Evolutionary conservation across 2,329 filamentous ascomycete genomes (phyloP).

Genomic region (Sclerotinia subarctica): DNA sequence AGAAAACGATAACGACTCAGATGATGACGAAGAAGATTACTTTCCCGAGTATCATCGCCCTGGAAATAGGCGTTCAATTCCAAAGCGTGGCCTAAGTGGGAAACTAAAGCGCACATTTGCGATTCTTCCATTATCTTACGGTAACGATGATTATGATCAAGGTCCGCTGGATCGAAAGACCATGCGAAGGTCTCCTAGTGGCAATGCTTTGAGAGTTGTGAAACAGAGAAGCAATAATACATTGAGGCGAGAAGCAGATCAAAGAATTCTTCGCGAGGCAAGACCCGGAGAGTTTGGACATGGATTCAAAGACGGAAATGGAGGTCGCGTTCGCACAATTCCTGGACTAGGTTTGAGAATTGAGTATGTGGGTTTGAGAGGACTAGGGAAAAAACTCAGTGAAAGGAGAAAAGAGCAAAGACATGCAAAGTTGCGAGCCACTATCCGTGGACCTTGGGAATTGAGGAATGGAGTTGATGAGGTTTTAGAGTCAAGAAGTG

Average conservation of each 20-base stretch:
- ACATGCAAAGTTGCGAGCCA: slow-evolving; percentile 55
- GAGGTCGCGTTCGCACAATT: slow-evolving; percentile 33
- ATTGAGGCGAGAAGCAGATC: slow-evolving; percentile 27
- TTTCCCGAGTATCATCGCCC: slow-evolving; percentile 46
- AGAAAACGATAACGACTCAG: slow-evolving; percentile 40
- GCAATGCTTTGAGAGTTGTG: slow-evolving; percentile 56
- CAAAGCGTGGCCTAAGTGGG: slow-evolving; percentile 49
- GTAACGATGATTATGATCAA: slow-evolving; percentile 41
- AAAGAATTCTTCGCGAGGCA: slow-evolving; percentile 23
- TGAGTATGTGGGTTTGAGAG: slow-evolving; percentile 49
- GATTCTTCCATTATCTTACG: slow-evolving; percentile 51
- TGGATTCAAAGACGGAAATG: slow-evolving; percentile 36
- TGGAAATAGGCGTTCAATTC: slow-evolving; percentile 43
- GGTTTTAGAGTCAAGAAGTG: slow-evolving; percentile 28
- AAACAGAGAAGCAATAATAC: slow-evolving; percentile 46
- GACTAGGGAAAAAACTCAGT: slow-evolving; percentile 53
- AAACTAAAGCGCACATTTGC: slow-evolving; percentile 53
- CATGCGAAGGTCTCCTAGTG: slow-evolving; percentile 57
- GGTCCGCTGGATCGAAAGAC: slow-evolving; percentile 51
- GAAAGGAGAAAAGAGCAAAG: slow-evolving; percentile 59
- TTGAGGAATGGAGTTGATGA: slow-evolving; percentile 37
- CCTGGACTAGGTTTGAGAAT: slow-evolving; percentile 45
- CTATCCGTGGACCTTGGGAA: slow-evolving; percentile 56
- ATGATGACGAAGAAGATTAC: slow-evolving; percentile 29
- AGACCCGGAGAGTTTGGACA: slow-evolving; percentile 32